These are phyloP conservation scores for Eremothecium coryli DNA, from an alignment of 1,139 yeast species.

Conservation along the genomic window DNA sequence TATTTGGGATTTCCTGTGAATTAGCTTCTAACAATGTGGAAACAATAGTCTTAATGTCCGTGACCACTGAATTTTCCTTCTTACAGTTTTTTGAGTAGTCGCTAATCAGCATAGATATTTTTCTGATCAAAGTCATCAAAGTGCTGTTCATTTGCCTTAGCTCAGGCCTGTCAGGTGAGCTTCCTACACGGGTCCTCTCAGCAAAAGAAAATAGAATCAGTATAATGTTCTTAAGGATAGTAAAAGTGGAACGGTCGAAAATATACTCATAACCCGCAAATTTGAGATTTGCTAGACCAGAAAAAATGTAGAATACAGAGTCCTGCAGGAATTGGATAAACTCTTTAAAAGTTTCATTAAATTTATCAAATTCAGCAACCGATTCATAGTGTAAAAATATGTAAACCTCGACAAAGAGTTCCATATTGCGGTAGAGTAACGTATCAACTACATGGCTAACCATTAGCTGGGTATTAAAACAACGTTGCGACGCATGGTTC, in stretches of 20 bases:
- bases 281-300: slow-evolving; percentile 25
- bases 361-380: slow-evolving; percentile 16
- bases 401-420: slow-evolving; percentile 19
- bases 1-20: neutral
- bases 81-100: slow-evolving; percentile 28
- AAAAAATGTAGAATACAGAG: slow-evolving; percentile 25
- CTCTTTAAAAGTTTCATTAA: slow-evolving; percentile 16
- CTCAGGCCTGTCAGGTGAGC: slow-evolving; percentile 7
- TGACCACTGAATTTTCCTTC: slow-evolving; percentile 15
- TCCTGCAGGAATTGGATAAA: slow-evolving; percentile 23
- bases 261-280: slow-evolving; percentile 28
- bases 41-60: slow-evolving; percentile 10
- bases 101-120: slow-evolving; percentile 23
- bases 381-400: slow-evolving; percentile 22
- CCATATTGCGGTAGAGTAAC: slow-evolving; percentile 21
- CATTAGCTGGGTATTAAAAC: slow-evolving; percentile 18
- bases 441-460: slow-evolving; percentile 23
- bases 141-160: slow-evolving; percentile 11
- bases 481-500: slow-evolving; percentile 12
- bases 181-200: slow-evolving; percentile 10
- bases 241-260: slow-evolving; percentile 22
- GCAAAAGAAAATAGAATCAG: slow-evolving; percentile 21
- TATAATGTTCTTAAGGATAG: slow-evolving; percentile 16
- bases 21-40: slow-evolving; percentile 5
- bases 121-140: slow-evolving; percentile 17